phyloP scores from a whole-genome alignment of 768 basidiomycete genomes.

The Boletus sensibilis region DNA sequence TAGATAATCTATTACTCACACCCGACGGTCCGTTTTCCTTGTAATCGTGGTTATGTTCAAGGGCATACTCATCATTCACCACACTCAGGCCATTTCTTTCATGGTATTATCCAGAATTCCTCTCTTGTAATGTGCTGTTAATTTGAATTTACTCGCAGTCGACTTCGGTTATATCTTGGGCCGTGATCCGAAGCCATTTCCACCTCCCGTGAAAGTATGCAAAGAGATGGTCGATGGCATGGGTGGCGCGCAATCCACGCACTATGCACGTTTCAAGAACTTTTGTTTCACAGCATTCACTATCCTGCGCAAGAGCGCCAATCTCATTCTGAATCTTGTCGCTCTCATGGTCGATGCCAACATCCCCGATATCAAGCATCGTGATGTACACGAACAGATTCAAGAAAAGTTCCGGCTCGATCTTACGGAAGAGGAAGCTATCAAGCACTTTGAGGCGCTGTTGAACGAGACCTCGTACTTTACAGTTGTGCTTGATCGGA shows the following conservation, averaged over 20 bases:
- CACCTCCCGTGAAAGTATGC: slow-evolving; percentile 97
- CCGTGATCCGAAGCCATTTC: slow-evolving; percentile 95
- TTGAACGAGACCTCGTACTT: slow-evolving; percentile 95
- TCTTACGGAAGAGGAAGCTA: slow-evolving; percentile 93
- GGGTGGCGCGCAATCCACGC: slow-evolving; percentile 96
- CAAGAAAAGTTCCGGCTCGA: slow-evolving; percentile 97
- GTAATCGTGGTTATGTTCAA: not conserved
- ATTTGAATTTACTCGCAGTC: slow-evolving; percentile 47
- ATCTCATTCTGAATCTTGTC: slow-evolving; percentile 94
- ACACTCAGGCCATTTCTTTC: slow-evolving; percentile 85
- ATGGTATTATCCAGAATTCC: slow-evolving; percentile 53
- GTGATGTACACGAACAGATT: slow-evolving; percentile 83
- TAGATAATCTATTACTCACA: slow-evolving; percentile 90
- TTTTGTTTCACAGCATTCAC: slow-evolving; percentile 98
- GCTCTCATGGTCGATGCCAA: slow-evolving; percentile 97
- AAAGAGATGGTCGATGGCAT: slow-evolving; percentile 99
- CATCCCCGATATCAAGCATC: slow-evolving; percentile 94
- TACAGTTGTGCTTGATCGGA: slow-evolving; percentile 88
- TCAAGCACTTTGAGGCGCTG: slow-evolving; percentile 92
- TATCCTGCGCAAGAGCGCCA: slow-evolving; percentile 93
- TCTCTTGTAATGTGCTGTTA: not conserved
- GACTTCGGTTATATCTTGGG: slow-evolving; percentile 99
- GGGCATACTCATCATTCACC: not conserved
- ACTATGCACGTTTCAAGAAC: slow-evolving; percentile 94
- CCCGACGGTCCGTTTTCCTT: slow-evolving; percentile 67